These are phyloP conservation scores for Marasmius oreades DNA, from an alignment of 1,284 basidiomycete genomes.

Conservation along the genomic window DNA sequence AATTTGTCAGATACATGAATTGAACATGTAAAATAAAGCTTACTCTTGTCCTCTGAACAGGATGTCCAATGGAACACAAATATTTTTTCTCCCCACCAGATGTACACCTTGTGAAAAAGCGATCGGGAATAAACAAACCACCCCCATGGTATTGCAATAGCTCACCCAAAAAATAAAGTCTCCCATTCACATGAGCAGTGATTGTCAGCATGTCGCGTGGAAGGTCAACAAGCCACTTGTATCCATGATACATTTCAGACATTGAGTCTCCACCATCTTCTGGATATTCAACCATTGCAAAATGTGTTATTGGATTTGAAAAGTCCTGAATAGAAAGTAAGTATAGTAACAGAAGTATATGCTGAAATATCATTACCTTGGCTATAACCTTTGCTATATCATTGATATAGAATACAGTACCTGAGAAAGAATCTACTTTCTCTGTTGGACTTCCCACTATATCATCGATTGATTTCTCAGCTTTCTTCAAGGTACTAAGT, in stretches of 20 bases:
- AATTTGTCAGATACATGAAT: not conserved
- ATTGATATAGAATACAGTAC: too few relatives aligned
- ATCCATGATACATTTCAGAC: not conserved
- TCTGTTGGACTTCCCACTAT: not conserved
- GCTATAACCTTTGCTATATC: not conserved
- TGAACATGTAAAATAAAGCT: not conserved
- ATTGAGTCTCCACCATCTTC: not conserved
- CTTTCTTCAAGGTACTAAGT: not conserved
- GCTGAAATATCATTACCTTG: not conserved
- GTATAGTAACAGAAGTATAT: not conserved
- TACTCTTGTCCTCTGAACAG: not conserved
- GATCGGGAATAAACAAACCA: not conserved
- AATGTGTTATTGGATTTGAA: not conserved
- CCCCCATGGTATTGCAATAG: not conserved
- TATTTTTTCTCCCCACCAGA: not conserved
- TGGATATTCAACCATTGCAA: not conserved
- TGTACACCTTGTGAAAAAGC: not conserved
- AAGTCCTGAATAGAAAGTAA: not conserved
- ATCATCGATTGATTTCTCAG: not conserved
- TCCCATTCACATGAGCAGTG: not conserved
- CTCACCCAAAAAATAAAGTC: not conserved
- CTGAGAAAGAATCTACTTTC: not conserved
- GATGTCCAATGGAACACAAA: not conserved
- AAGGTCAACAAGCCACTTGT: not conserved
- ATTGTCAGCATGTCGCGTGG: not conserved